phyloP scores from a whole-genome alignment of 768 basidiomycete species.

The Fomitopsis serialis region DNA sequence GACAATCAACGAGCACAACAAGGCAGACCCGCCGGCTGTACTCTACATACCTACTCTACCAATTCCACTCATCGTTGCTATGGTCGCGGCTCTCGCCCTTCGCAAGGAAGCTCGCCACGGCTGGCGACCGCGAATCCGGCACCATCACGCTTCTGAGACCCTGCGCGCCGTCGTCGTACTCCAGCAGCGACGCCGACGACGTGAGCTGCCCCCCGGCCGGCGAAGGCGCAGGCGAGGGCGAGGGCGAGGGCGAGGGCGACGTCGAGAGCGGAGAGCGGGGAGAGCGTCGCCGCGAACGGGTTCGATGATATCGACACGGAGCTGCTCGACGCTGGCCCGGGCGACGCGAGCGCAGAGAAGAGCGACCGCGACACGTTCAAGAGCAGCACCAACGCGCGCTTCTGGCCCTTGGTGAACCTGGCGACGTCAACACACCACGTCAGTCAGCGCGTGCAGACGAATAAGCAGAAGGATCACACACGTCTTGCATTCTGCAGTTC shows the following conservation, averaged over 20 bases:
- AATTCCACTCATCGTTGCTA: slow-evolving; percentile 55
- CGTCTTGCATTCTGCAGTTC: slow-evolving; percentile 52
- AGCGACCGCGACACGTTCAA: slow-evolving; percentile 60
- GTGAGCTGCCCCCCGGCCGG: slow-evolving; percentile 13
- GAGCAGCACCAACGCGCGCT: slow-evolving; percentile 61
- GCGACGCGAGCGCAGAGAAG: slow-evolving; percentile 39
- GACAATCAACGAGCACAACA: too few relatives aligned
- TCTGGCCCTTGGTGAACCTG: slow-evolving; percentile 67
- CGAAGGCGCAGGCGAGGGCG: slow-evolving; percentile 4
- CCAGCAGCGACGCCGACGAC: slow-evolving; percentile 33
- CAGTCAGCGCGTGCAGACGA: neutral
- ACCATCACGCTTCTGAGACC: slow-evolving; percentile 28
- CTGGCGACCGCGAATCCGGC: slow-evolving; percentile 24
- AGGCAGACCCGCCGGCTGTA: too few relatives aligned
- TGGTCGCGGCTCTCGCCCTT: neutral
- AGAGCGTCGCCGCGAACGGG: slow-evolving; percentile 15
- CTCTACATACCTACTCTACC: too few relatives aligned
- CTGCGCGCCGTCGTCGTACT: slow-evolving; percentile 30
- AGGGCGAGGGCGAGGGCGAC: too few relatives aligned
- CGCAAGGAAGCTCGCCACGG: slow-evolving; percentile 4
- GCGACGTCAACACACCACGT: neutral
- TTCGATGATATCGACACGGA: slow-evolving; percentile 13
- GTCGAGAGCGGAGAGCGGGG: slow-evolving; percentile 8
- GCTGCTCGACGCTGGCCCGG: slow-evolving; percentile 21
- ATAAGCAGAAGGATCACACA: slow-evolving; percentile 29